phyloP scores from a whole-genome alignment of 495 filamentous ascomycete species.

The Aspergillus homomorphus region DNA sequence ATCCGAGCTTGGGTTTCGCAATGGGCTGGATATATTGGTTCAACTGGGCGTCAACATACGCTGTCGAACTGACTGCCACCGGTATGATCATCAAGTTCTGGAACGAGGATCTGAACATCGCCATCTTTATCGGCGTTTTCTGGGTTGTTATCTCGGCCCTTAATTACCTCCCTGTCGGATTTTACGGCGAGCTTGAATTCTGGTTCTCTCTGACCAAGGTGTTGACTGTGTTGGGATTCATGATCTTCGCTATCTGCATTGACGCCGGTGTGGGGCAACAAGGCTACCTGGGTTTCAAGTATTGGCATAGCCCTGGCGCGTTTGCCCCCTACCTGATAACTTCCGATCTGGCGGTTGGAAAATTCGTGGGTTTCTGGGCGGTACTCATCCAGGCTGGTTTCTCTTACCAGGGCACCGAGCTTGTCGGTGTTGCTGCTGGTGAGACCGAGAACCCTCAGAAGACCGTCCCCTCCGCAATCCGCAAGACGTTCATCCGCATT shows the following conservation, averaged over 20 bases:
- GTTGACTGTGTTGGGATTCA: conserved; percentile 55
- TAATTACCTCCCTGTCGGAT: conserved; percentile 55
- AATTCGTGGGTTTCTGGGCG: conserved; percentile 5
- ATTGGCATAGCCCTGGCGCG: conserved; percentile 62
- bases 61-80: conserved; percentile 22
- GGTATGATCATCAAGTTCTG: conserved; percentile 35
- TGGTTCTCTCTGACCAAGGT: conserved; percentile 63
- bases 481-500: conserved; percentile 68
- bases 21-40: conserved; percentile 60
- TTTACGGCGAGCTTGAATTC: conserved; percentile 57
- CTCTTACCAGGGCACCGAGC: conserved; percentile 7
- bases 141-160: conserved; percentile 61
- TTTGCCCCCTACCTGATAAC: conserved; percentile 58
- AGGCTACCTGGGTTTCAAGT: conserved; percentile 55
- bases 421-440: conserved; percentile 62
- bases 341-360: conserved; percentile 54
- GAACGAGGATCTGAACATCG: conserved; percentile 36
- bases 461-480: conserved; percentile 63
- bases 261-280: conserved; percentile 56
- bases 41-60: conserved; percentile 40
- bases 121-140: conserved; percentile 67
- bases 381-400: conserved; percentile 6
- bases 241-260: conserved; percentile 60
- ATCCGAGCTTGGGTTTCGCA: conserved; percentile 50
- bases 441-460: conserved; percentile 65